A percentile compares a stretch with the other conserved stretches of the same genome.
Evolutionary conservation across 2,329 filamentous ascomycete species (phyloP).

Genomic region (Diaporthe sp.): DNA sequence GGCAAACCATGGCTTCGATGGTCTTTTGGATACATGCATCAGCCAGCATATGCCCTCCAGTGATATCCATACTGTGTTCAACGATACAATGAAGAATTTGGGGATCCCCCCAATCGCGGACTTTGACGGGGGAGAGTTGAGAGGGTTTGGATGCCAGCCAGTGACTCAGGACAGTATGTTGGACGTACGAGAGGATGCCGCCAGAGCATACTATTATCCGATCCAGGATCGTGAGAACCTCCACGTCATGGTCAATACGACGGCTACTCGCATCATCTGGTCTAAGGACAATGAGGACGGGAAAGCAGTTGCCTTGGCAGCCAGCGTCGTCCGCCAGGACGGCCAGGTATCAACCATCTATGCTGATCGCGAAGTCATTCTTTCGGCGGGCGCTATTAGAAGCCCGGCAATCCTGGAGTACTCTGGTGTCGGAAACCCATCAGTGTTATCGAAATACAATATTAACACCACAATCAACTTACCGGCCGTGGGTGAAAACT

Average conservation of each 20-base stretch:
- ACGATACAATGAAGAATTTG: conserved; percentile 1
- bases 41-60: conserved; percentile 10
- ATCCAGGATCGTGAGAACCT: conserved; percentile 11
- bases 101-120: conserved; percentile 2
- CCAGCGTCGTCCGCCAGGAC: conserved; percentile 15
- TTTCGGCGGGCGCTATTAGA: conserved; percentile 24
- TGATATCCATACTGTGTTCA: conserved; percentile 7
- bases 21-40: conserved; percentile 8
- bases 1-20: conserved; percentile 5
- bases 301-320: conserved; percentile 1
- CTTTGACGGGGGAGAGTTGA: conserved; percentile 5
- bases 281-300: background rate
- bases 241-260: conserved; percentile 18
- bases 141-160: conserved; percentile 3
- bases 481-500: conserved; percentile 2
- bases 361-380: conserved; percentile 21
- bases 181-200: conserved; percentile 7
- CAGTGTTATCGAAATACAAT: conserved; percentile 6
- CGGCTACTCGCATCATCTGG: conserved; percentile 27
- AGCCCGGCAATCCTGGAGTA: conserved; percentile 26
- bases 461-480: conserved; percentile 8
- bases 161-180: conserved; percentile 2
- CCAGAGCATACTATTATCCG: conserved; percentile 9
- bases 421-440: conserved; percentile 27
- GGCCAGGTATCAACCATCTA: conserved; percentile 2